Conservation (phyloP, 139 green algal genomes). For the Pleodorina starrii region DNA sequence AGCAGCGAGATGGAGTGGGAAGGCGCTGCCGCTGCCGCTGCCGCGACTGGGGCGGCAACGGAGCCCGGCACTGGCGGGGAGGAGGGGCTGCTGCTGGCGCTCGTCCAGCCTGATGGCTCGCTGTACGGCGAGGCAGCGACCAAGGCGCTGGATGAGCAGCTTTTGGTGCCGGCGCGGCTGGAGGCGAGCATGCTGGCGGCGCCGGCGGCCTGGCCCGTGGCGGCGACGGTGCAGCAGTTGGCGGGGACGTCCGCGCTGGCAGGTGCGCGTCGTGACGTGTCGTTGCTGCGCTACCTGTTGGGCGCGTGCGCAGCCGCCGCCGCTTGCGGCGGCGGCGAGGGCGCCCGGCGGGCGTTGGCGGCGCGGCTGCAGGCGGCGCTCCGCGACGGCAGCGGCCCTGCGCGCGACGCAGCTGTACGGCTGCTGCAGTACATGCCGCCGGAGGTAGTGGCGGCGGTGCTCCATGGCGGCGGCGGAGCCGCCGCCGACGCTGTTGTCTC, state of each 20-base stretch:
- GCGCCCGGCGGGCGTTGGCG: background rate
- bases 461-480: conserved; percentile 9
- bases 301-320: background rate
- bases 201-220: conserved; percentile 27
- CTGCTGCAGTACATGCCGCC: background rate
- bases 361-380: conserved; percentile 25
- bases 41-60: background rate
- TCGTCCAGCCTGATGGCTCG: background rate
- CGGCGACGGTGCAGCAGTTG: conserved; percentile 24
- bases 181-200: conserved; percentile 30
- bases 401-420: background rate
- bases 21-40: background rate
- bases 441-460: background rate
- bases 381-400: background rate
- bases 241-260: conserved; percentile 13
- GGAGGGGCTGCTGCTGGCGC: background rate
- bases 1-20: conserved; percentile 23
- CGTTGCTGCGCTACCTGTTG: conserved; percentile 56
- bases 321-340: background rate
- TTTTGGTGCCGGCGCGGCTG: conserved; percentile 1
- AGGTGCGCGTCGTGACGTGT: conserved; percentile 56
- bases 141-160: background rate
- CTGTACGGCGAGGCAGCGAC: background rate
- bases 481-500: background rate
- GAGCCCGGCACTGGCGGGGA: background rate